A percentile compares a stretch with the other conserved stretches of the same genome.
phyloP scores from a whole-genome alignment of 805 yeast species.

The Candida nemodendra region DNA sequence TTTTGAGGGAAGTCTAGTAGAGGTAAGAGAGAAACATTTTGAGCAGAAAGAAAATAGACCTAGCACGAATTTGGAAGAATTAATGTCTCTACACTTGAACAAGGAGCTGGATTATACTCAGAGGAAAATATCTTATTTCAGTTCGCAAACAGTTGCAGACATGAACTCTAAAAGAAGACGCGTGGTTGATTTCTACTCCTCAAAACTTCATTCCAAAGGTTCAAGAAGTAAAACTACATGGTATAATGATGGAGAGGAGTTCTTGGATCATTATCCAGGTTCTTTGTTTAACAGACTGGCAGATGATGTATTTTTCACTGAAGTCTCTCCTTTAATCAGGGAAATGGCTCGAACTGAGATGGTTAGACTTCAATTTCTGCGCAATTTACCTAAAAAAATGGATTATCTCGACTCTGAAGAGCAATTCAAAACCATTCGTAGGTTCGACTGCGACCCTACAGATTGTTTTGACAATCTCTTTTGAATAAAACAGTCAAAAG shows the following conservation, averaged over 20 bases:
- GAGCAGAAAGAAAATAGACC: not conserved
- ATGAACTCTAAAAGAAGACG: not conserved
- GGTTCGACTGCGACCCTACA: constrained; percentile 16
- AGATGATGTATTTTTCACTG: constrained; percentile 12
- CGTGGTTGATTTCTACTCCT: constrained; percentile 27
- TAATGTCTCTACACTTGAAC: constrained; percentile 1
- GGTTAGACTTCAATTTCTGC: constrained; percentile 9
- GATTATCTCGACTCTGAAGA: not conserved
- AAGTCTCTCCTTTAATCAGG: constrained; percentile 28
- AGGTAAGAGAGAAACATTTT: constrained; percentile 1
- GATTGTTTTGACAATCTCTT: constrained; percentile 19
- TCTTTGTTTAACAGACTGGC: constrained; percentile 22
- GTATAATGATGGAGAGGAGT: constrained; percentile 23
- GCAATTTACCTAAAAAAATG: not conserved
- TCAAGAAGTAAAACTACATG: constrained; percentile 20
- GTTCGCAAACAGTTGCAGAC: not conserved
- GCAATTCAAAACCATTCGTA: constrained; percentile 3
- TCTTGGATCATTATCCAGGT: constrained; percentile 20
- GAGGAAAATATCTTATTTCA: no score
- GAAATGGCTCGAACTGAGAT: constrained; percentile 30
- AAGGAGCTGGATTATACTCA: constrained; percentile 5
- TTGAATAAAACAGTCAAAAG: no score
- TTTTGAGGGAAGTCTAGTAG: constrained; percentile 16
- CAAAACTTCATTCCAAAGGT: constrained; percentile 25
- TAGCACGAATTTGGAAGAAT: not conserved